Evolutionary conservation across 129 eudicot species (phyloP), one percentile per base, ranked within the genome.

Genomic region (Pseudognaphalium luteoalbum): DNA sequence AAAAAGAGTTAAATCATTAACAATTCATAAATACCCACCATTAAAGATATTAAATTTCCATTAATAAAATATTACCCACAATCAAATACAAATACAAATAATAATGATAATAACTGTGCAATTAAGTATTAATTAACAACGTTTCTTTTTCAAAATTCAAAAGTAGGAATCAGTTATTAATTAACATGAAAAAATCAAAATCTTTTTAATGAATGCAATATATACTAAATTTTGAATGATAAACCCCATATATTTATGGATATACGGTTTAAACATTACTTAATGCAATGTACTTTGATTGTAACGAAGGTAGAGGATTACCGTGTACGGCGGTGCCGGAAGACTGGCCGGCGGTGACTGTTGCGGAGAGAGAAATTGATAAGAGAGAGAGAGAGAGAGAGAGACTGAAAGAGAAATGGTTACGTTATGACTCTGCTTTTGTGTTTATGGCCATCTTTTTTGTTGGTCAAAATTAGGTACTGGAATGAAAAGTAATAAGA

Each of bases 291-390:
- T 68, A 68, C 66, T 16, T 35, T 12, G 44, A 20, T 76, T 33
- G 80, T 76, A 30, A 66, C 21, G 15, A 39, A 74, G 47, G 57
- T 34, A 57, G 70, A 71, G 72, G 66, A 47, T 73, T 81, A 74
- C 85, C 80, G 81, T 32, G 68, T 10, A 39, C 10, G 84, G 57
- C 20, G 73, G 28, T 66, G 73, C 51, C 42, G 59, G 54, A 73
- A 70, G 25, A 84, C 9, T 52, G 21, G 58, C 84, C 85, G 82
- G 80, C 82, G 82, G 84, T 42, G 72, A 66, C 32, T 3, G 25
- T 70, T 83, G 57, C 28, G 71, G 79, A 84, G 81, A 70, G 76
- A 84, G 82, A 81, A 66, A 80, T 50, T 74, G 71, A 66, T 29
- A 80, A 57, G 4, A 67, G 80, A 74, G 83, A 57, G 4, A 67